phyloP scores from a whole-genome alignment of 352 stramenopile genomes.

The Phytophthora megakarya region DNA sequence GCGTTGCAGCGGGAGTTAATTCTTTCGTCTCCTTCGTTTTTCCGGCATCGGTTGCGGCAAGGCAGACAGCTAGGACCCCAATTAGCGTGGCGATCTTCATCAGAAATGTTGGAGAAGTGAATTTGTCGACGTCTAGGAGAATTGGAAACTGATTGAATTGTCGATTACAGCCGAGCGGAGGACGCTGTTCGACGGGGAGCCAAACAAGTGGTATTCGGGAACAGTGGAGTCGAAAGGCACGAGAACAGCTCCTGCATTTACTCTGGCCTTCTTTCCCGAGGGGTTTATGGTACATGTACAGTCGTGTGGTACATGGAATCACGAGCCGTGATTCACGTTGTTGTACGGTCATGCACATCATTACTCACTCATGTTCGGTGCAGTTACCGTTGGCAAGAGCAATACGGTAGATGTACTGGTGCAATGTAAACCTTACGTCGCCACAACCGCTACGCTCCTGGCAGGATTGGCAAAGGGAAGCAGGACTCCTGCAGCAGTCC shows the following conservation, averaged over 20 bases:
- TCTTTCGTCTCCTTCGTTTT: constrained; percentile 9
- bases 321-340: background rate
- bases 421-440: background rate
- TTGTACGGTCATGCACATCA: background rate
- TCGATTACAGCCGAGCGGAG: background rate
- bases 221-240: background rate
- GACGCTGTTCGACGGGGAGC: background rate
- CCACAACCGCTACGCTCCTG: constrained; percentile 2
- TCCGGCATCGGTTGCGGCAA: background rate
- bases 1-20: background rate
- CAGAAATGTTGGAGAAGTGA: background rate
- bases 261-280: background rate
- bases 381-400: no score
- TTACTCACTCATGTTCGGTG: no score
- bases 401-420: no score
- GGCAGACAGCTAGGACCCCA: constrained; percentile 1
- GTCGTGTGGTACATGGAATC: no score
- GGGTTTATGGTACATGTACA: background rate
- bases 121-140: background rate
- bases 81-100: constrained; percentile 13
- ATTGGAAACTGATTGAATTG: constrained; percentile 12
- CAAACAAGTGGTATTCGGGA: constrained; percentile 5
- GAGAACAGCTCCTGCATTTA: background rate
- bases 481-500: no score
- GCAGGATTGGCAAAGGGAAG: no score